Percentiles rank a stretch among this genome's conserved stretches.
Conservation (phyloP, 1,139 yeast species). For the Pichia sp. region DNA sequence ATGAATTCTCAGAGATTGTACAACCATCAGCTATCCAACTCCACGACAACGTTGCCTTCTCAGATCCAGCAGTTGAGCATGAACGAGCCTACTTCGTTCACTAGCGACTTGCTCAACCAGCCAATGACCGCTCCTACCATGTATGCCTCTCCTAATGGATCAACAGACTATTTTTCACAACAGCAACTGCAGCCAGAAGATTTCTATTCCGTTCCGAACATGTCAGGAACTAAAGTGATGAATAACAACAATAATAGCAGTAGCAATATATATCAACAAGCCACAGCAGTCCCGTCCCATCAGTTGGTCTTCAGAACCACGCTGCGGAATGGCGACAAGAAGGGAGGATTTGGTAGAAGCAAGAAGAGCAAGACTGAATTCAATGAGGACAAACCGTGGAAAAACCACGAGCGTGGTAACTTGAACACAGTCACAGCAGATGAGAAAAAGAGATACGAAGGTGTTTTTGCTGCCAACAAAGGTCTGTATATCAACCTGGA, state of each 20-base stretch:
- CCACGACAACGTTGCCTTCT: conserved; percentile 9
- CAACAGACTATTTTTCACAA: background rate
- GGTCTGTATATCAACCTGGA: conserved; percentile 39
- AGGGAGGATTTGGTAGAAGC: conserved; percentile 28
- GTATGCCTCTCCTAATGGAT: background rate
- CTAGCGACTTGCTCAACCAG: background rate
- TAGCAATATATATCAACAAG: conserved; percentile 3
- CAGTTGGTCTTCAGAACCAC: conserved; percentile 54
- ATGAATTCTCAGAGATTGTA: background rate
- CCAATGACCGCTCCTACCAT: conserved; percentile 2
- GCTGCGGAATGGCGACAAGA: conserved; percentile 53
- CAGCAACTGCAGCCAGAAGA: background rate
- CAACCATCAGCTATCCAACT: conserved; percentile 2
- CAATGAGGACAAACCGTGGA: conserved; percentile 95
- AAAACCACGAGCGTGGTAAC: conserved; percentile 61
- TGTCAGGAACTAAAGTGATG: background rate
- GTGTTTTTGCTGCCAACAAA: conserved; percentile 85
- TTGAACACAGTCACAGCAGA: conserved; percentile 52
- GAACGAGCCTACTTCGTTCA: conserved; percentile 2
- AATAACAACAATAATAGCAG: background rate
- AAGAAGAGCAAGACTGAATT: conserved; percentile 47
- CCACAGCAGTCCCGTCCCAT: conserved; percentile 23
- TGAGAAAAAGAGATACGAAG: conserved; percentile 86
- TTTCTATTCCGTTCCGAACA: background rate
- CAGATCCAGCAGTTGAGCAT: conserved; percentile 2